These are phyloP conservation scores for Drechmeria coniospora DNA, from an alignment of 2,329 filamentous ascomycete genomes.

Conservation along the genomic window DNA sequence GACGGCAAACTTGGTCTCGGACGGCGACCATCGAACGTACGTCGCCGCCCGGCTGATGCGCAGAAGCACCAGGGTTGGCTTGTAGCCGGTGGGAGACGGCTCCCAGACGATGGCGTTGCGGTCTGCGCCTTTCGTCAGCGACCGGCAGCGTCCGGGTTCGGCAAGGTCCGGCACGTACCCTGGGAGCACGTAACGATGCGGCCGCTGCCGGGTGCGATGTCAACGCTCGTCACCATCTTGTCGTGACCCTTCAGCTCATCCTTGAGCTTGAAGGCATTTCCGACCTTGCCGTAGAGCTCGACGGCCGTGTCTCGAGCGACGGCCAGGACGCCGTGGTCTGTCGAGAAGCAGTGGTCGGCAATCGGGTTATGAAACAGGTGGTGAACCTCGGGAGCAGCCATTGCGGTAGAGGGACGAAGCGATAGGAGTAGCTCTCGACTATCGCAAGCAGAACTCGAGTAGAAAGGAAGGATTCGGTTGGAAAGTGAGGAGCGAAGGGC, in stretches of 20 bases:
- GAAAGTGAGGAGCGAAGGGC: too few species aligned
- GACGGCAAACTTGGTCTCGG: constrained; percentile 93
- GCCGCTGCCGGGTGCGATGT: constrained; percentile 80
- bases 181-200: constrained; percentile 97
- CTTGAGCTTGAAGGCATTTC: constrained; percentile 64
- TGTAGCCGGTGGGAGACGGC: constrained; percentile 80
- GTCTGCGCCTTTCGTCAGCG: constrained; percentile 36
- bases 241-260: constrained; percentile 94
- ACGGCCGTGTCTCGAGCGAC: constrained; percentile 82
- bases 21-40: constrained; percentile 93
- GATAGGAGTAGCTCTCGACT: constrained; percentile 80
- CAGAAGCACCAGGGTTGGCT: constrained; percentile 89
- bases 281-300: constrained; percentile 67
- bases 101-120: constrained; percentile 98
- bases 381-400: constrained; percentile 82
- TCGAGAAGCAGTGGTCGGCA: constrained; percentile 94
- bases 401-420: constrained; percentile 27
- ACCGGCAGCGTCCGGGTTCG: background rate
- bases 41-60: constrained; percentile 95
- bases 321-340: constrained; percentile 74
- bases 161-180: constrained; percentile 33
- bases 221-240: constrained; percentile 90
- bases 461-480: too few species aligned
- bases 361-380: constrained; percentile 95
- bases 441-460: too few species aligned